A percentile compares a stretch with the other conserved stretches of the same genome.
phyloP scores from a whole-genome alignment of 78 protist species.

The Blattamonas nauphoetae region DNA sequence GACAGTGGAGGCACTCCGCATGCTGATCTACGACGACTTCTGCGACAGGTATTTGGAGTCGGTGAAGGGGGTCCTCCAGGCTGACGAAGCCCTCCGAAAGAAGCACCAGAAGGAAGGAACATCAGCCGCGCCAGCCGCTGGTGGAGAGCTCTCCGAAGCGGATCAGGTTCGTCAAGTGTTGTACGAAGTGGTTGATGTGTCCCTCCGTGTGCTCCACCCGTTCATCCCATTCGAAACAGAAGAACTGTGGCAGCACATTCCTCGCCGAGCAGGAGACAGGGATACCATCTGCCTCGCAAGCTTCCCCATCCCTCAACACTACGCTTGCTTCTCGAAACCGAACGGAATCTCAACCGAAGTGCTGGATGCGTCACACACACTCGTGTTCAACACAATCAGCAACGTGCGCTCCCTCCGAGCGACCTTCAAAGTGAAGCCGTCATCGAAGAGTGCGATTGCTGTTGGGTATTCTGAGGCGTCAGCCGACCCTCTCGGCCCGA shows the following conservation, averaged over 20 bases:
- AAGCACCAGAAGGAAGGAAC: constrained; percentile 13
- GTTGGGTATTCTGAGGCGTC: not conserved
- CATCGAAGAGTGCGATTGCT: not conserved
- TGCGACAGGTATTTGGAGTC: constrained; percentile 87
- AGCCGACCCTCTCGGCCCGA: not conserved
- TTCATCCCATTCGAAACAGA: constrained; percentile 95
- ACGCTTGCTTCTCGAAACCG: not conserved
- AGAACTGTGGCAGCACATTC: constrained; percentile 69
- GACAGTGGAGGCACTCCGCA: constrained; percentile 54
- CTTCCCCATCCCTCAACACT: not conserved
- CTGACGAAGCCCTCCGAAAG: not conserved
- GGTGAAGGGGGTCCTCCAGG: not conserved
- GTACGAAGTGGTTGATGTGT: constrained; percentile 63
- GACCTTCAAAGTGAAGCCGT: not conserved
- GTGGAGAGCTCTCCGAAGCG: not conserved
- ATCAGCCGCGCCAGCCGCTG: no score
- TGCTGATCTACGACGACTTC: constrained; percentile 62
- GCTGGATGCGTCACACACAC: not conserved
- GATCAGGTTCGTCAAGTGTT: constrained; percentile 24
- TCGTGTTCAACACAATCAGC: not conserved
- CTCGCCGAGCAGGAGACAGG: constrained; percentile 20
- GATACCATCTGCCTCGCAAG: not conserved
- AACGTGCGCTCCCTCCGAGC: not conserved
- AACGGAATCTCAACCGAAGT: not conserved
- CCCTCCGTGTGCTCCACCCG: constrained; percentile 82